A percentile compares a stretch with the other conserved stretches of the same genome.
Evolutionary conservation across 169 alveolate genomes (phyloP).

Genomic region (Besnoitia besnoiti): DNA sequence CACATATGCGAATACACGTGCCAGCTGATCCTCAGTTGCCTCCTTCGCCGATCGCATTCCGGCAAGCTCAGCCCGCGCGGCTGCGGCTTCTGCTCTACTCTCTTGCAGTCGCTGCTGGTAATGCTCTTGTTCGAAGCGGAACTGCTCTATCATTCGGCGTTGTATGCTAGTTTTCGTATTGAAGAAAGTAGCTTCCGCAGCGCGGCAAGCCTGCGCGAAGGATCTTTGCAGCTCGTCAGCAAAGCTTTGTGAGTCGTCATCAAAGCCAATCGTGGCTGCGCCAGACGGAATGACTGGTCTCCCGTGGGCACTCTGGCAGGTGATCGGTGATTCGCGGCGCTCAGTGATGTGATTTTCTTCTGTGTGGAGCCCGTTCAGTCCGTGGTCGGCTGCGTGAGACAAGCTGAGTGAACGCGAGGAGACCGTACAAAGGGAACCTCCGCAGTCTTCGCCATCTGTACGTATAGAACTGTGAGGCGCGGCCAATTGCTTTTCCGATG

Average conservation of each 20-base stretch:
- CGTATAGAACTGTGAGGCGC: background rate
- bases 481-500: background rate
- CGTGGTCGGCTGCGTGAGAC: background rate
- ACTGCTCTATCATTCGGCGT: background rate
- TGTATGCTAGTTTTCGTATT: background rate
- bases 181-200: background rate
- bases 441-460: background rate
- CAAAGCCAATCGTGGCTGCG: background rate
- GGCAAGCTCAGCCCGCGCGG: background rate
- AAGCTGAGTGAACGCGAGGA: background rate
- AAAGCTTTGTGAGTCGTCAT: background rate
- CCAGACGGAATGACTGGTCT: background rate
- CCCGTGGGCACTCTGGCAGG: background rate
- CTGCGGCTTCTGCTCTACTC: slow-evolving; percentile 10
- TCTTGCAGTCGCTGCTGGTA: background rate
- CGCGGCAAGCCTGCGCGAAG: background rate
- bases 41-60: slow-evolving; percentile 13
- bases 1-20: background rate
- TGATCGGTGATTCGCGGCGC: background rate
- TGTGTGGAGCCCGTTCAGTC: background rate
- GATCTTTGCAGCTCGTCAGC: background rate
- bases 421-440: background rate
- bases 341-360: background rate
- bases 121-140: background rate
- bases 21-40: slow-evolving; percentile 14